Conservation (phyloP, 78 protist species). For the Trichosphaerium sp. region DNA sequence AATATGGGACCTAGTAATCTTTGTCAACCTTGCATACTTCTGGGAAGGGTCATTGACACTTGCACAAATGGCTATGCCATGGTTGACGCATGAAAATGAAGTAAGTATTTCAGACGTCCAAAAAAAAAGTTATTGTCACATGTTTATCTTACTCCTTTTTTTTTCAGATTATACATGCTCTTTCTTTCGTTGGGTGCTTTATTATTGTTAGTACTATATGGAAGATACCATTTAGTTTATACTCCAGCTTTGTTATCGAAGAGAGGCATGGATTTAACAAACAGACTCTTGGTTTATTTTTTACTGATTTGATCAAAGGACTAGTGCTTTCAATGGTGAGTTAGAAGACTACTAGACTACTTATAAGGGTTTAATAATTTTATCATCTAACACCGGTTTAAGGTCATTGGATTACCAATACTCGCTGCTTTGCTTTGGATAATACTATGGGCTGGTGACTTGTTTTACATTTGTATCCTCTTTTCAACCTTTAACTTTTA, state of each 20-base stretch:
- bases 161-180: slow-evolving; percentile 14
- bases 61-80: too few species aligned
- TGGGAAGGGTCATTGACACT: too few species aligned
- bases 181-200: neutral
- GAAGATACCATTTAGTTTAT: slow-evolving; percentile 41
- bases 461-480: slow-evolving; percentile 30
- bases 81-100: too few species aligned
- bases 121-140: too few species aligned
- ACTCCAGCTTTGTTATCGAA: slow-evolving; percentile 62
- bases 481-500: slow-evolving; percentile 1
- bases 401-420: slow-evolving; percentile 10
- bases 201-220: neutral
- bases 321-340: slow-evolving; percentile 5
- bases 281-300: slow-evolving; percentile 18
- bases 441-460: slow-evolving; percentile 20
- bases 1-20: too few species aligned
- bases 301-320: slow-evolving; percentile 5
- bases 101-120: too few species aligned
- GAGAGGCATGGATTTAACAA: slow-evolving; percentile 65
- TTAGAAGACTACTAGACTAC: slow-evolving; percentile 9
- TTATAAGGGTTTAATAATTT: neutral
- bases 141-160: neutral
- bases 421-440: slow-evolving; percentile 2
- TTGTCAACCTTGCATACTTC: too few species aligned
- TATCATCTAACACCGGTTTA: too few species aligned